phyloP scores from a whole-genome alignment of 163 green algal species.

The Volvox carteri region DNA sequence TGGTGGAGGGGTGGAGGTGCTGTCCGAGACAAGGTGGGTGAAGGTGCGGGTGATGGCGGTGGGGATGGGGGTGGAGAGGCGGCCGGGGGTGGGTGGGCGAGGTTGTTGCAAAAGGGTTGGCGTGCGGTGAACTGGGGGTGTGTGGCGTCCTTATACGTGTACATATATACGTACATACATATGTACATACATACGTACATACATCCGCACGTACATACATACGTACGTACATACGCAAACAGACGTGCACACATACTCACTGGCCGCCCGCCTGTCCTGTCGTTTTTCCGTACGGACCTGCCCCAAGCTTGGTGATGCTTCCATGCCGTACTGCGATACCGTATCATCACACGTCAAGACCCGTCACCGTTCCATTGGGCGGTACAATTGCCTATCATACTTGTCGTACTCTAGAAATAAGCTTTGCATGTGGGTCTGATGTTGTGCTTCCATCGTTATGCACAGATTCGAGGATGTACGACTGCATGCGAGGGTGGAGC shows the following conservation, averaged over 20 bases:
- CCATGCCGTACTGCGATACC: background rate
- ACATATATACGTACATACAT: background rate
- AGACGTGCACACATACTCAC: background rate
- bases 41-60: background rate
- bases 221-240: background rate
- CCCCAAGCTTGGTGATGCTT: background rate
- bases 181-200: background rate
- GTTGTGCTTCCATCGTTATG: too few relatives aligned
- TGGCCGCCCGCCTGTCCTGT: background rate
- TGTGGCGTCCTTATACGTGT: background rate
- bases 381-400: background rate
- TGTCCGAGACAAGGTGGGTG: background rate
- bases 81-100: too few relatives aligned
- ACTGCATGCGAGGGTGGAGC: background rate
- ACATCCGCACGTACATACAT: background rate
- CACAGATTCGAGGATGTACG: slow-evolving; percentile 40
- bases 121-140: background rate
- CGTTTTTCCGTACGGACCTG: background rate
- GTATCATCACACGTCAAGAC: background rate
- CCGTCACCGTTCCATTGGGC: background rate
- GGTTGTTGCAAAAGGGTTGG: background rate
- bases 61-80: background rate
- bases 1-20: background rate
- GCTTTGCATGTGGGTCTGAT: background rate
- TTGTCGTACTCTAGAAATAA: background rate